Base-by-base conservation (phyloP, 2,329 filamentous ascomycete genomes). In the Colletotrichum incanum region DNA sequence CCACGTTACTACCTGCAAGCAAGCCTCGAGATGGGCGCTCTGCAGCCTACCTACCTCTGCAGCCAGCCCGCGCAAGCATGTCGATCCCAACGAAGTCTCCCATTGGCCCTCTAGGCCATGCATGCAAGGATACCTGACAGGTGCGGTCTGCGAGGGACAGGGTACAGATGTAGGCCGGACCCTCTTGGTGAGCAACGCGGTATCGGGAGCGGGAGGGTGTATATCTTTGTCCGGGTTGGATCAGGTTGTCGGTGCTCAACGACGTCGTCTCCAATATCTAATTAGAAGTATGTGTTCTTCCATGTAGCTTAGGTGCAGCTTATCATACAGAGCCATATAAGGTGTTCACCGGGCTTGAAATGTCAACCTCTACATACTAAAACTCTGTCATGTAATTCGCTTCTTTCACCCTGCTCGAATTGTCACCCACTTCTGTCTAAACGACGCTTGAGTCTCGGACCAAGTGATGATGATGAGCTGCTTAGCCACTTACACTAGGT, bases 71-170 rank as follows among this genome's bases (percentile, higher is more conserved):
- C 52, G 52, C 52, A 45, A 28, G 54, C n/a, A 45, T 23, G 31
- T 23, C 37, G 61, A 45, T 54, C 23, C 37, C 18, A 20, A 45
- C 49, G 59, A 69, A 65, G 34, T 43, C 26, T n/a, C 59, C 66
- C 65, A 70, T 70, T 72, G 70, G 70, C 54, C 49, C 47, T 49
- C 9, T 9, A 45, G n/a, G 28, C 28, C 43, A 37, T 65, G 70
- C 52, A 55, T 45, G 47, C 65, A 72, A 65, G 65, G 54, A 65
- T 60, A 70, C 52, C 23, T 31, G 54, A 55, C 59, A 60, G 66
- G 54, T 56, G 45, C 59, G 39, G 43, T 64, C 31, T 60, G 54
- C 60, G 47, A 58, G 20, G 18, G 37, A 23, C 18, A n/a, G 9
- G 37, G 14, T 41, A n/a, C 11, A 14, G 39, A 47, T 65, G 70